phyloP scores from a whole-genome alignment of 1,284 basidiomycete genomes.

The Sporisorium sorghi region DNA sequence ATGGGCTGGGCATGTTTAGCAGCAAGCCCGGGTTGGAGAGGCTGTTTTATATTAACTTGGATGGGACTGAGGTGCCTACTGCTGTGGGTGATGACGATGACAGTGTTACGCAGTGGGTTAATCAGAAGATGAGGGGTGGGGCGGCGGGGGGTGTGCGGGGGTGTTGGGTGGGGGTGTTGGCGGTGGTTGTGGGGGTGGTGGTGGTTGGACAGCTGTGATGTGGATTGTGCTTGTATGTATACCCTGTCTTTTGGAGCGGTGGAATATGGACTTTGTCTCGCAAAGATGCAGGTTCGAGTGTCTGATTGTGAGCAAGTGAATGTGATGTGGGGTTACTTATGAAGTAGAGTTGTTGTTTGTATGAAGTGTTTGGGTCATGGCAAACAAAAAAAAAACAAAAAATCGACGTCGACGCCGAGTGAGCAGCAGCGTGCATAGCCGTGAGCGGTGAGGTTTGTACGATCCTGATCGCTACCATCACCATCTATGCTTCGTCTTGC shows the following conservation, averaged over 20 bases:
- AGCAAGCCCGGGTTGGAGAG: slow-evolving; percentile 46
- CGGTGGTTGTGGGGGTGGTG: background rate
- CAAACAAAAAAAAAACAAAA: too few relatives aligned
- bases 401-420: background rate
- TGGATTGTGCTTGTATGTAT: background rate
- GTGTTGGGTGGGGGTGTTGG: background rate
- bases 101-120: slow-evolving; percentile 19
- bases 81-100: slow-evolving; percentile 50
- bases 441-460: slow-evolving; percentile 1
- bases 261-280: background rate
- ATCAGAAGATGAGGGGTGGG: background rate
- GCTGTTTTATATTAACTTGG: slow-evolving; percentile 52
- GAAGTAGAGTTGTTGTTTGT: background rate
- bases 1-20: slow-evolving; percentile 49
- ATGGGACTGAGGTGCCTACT: slow-evolving; percentile 46
- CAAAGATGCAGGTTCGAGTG: background rate
- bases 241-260: background rate
- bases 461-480: background rate
- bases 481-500: background rate
- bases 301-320: too few relatives aligned
- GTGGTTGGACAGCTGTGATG: background rate
- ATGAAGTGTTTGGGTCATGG: too few relatives aligned
- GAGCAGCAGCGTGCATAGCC: slow-evolving; percentile 1
- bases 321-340: background rate
- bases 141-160: background rate